These are phyloP conservation scores for Tubosaeta brunneosetosa DNA, from an alignment of 768 basidiomycete species.

Conservation along the genomic window DNA sequence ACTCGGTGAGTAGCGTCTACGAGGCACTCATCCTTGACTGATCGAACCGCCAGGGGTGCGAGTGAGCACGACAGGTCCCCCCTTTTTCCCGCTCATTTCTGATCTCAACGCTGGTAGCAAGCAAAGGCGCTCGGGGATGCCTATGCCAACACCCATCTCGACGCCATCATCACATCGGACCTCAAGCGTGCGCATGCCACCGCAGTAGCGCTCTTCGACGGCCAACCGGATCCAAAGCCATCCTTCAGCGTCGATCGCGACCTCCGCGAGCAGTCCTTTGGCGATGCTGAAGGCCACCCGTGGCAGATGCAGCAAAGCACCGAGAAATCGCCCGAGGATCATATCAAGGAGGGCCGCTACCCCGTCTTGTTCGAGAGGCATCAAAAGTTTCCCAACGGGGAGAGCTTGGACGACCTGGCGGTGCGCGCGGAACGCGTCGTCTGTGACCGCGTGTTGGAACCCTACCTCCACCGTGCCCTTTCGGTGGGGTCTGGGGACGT, in stretches of 20 bases:
- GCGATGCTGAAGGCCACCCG: constrained; percentile 61
- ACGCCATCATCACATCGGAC: constrained; percentile 61
- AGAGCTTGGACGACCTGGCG: constrained; percentile 61
- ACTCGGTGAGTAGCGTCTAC: constrained; percentile 49
- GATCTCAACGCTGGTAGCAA: constrained; percentile 44
- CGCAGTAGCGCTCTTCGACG: constrained; percentile 49
- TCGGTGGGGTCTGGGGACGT: constrained; percentile 35
- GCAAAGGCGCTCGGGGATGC: constrained; percentile 56
- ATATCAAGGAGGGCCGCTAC: constrained; percentile 49
- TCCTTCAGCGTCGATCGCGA: constrained; percentile 44
- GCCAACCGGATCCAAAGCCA: constrained; percentile 44
- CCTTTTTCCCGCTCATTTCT: not conserved
- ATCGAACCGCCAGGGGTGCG: constrained; percentile 43
- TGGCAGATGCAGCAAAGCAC: constrained; percentile 33
- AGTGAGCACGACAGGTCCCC: constrained; percentile 29
- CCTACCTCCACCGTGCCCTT: constrained; percentile 44
- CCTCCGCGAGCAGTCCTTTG: constrained; percentile 68
- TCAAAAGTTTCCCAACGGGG: constrained; percentile 63
- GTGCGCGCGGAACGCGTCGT: constrained; percentile 49
- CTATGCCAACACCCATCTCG: constrained; percentile 44
- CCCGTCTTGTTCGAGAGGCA: constrained; percentile 44
- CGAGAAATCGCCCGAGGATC: constrained; percentile 36
- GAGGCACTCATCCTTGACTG: not conserved
- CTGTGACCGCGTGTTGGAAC: constrained; percentile 45
- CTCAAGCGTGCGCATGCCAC: constrained; percentile 62